Percentiles rank a stretch among this genome's conserved stretches.
Conservation (phyloP, 768 basidiomycete genomes). For the Lactarius evosmus region DNA sequence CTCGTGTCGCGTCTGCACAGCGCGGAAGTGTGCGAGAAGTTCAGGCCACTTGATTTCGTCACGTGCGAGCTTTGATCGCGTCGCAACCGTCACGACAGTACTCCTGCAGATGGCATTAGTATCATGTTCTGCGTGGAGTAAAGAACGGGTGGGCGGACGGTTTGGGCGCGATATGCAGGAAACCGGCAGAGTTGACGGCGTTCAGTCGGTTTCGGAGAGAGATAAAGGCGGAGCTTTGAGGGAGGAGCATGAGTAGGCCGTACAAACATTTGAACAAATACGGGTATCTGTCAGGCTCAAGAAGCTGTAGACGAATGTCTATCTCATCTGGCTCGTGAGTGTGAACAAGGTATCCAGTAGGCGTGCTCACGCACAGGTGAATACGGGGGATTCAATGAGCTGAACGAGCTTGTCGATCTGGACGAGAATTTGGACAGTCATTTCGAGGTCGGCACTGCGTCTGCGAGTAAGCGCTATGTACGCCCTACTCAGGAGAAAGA, state of each 20-base stretch:
- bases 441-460: conserved; percentile 88
- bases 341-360: background rate
- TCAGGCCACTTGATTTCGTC: conserved; percentile 99
- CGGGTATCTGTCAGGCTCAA: conserved; percentile 96
- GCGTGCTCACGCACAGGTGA: conserved; percentile 68
- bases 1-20: conserved; percentile 87
- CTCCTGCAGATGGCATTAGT: conserved; percentile 18
- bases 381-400: conserved; percentile 96
- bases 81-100: conserved; percentile 38
- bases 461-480: background rate
- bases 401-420: conserved; percentile 98
- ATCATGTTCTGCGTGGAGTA: conserved; percentile 5
- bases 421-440: conserved; percentile 90
- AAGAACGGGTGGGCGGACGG: conserved; percentile 47
- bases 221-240: conserved; percentile 94
- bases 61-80: conserved; percentile 72
- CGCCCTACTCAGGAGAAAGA: conserved; percentile 11
- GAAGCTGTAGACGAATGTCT: conserved; percentile 88
- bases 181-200: conserved; percentile 93
- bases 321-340: conserved; percentile 12
- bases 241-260: conserved; percentile 93
- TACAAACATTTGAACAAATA: conserved; percentile 97
- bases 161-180: conserved; percentile 85
- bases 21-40: conserved; percentile 85
- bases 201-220: conserved; percentile 91